Conservation (phyloP, 140 eudicot species). For the Anethum foeniculum region DNA sequence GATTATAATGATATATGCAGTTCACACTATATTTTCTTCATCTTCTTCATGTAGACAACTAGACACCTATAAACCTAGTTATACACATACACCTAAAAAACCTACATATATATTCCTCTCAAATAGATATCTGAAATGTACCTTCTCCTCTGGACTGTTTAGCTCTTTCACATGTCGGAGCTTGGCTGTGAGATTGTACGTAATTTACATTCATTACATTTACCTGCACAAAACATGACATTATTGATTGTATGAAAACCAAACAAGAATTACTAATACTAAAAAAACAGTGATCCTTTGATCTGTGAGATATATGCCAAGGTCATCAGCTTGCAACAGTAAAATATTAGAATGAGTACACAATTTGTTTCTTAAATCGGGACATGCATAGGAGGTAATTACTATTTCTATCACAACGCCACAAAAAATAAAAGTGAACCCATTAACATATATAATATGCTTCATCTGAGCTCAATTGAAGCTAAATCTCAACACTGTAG, state of each 20-base stretch:
- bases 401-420: neutral
- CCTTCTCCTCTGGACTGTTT: slow-evolving; percentile 23
- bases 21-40: too few relatives aligned
- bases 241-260: neutral
- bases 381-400: neutral
- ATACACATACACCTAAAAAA: too few relatives aligned
- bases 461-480: neutral
- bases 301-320: neutral
- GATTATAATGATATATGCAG: too few relatives aligned
- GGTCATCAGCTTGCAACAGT: neutral
- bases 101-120: neutral
- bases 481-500: neutral
- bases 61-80: too few relatives aligned
- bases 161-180: neutral
- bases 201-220: slow-evolving; percentile 49
- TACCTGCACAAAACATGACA: slow-evolving; percentile 32
- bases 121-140: slow-evolving; percentile 10
- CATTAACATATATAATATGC: neutral
- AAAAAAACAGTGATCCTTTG: neutral
- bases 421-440: neutral
- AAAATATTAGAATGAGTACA: neutral
- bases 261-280: neutral
- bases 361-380: neutral
- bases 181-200: slow-evolving; percentile 30
- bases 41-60: too few relatives aligned